Percentiles rank a stretch among this genome's conserved stretches.
Conservation (phyloP, 352 stramenopile genomes). For the Lagenidium giganteum region DNA sequence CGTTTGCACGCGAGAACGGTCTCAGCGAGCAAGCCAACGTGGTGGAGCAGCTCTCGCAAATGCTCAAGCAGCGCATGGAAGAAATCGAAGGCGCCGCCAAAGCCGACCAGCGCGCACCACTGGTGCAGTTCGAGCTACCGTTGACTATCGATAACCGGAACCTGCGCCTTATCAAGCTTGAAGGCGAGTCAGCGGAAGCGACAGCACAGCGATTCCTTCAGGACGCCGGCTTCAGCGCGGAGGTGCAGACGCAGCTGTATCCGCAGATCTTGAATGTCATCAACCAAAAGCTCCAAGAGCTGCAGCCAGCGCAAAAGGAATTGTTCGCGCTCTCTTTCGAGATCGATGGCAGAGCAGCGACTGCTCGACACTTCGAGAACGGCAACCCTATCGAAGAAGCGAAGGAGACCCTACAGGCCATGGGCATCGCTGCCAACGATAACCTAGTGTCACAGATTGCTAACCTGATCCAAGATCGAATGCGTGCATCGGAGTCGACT, state of each 20-base stretch:
- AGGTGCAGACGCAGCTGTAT: conserved; percentile 59
- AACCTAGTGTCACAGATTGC: conserved; percentile 54
- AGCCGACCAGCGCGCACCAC: conserved; percentile 7
- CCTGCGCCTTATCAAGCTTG: conserved; percentile 51
- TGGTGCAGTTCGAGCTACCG: conserved; percentile 56
- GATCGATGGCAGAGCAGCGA: conserved; percentile 41
- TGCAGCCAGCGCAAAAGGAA: conserved; percentile 47
- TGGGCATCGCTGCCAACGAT: conserved; percentile 39
- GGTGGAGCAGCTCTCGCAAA: conserved; percentile 55
- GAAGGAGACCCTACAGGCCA: conserved; percentile 30
- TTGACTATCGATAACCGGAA: conserved; percentile 47
- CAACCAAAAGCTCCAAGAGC: conserved; percentile 47
- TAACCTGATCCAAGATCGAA: conserved; percentile 43
- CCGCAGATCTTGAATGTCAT: conserved; percentile 54
- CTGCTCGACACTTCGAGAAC: conserved; percentile 62
- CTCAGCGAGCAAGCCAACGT: conserved; percentile 49
- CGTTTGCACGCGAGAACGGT: conserved; percentile 58
- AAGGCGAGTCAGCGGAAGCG: conserved; percentile 45
- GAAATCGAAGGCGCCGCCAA: conserved; percentile 21
- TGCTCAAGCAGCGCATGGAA: conserved; percentile 59
- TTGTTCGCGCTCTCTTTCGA: conserved; percentile 53
- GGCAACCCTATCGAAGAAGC: conserved; percentile 56
- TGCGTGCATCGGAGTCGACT: conserved; percentile 12
- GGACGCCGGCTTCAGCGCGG: conserved; percentile 41
- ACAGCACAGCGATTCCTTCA: conserved; percentile 70